Conservation (phyloP, 2,329 filamentous ascomycete species). For the Cladosporium cucumerinum region DNA sequence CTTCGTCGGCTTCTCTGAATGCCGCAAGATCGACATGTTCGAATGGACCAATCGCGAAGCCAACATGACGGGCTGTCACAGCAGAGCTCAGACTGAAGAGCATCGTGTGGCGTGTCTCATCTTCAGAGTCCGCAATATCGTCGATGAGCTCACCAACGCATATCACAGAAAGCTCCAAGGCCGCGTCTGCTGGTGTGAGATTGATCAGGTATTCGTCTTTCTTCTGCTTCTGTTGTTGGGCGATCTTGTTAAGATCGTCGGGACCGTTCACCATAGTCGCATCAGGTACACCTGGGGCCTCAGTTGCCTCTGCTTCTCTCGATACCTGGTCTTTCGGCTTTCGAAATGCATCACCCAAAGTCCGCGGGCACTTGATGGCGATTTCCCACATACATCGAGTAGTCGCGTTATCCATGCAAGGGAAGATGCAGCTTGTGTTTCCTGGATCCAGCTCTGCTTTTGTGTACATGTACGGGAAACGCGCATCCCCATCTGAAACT, state of each 20-base stretch:
- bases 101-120: conserved; percentile 81
- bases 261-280: conserved; percentile 42
- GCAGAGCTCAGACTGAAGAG: conserved; percentile 74
- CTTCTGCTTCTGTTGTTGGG: conserved; percentile 17
- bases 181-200: conserved; percentile 72
- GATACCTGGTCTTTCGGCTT: conserved; percentile 31
- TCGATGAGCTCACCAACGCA: conserved; percentile 88
- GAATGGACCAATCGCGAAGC: conserved; percentile 91
- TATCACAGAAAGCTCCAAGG: conserved; percentile 82
- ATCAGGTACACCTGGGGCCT: conserved; percentile 22
- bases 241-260: conserved; percentile 17
- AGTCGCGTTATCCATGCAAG: conserved; percentile 82
- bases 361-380: conserved; percentile 79
- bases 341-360: conserved; percentile 70
- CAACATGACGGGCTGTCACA: conserved; percentile 82
- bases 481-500: conserved; percentile 70
- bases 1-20: conserved; percentile 84
- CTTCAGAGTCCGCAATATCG: conserved; percentile 70
- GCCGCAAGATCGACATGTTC: conserved; percentile 81
- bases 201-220: conserved; percentile 41
- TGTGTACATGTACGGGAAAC: conserved; percentile 91
- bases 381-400: conserved; percentile 84
- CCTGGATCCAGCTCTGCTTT: conserved; percentile 75
- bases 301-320: conserved; percentile 15
- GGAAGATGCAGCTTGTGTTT: conserved; percentile 81